Evolutionary conservation across 2,329 filamentous ascomycete species (phyloP).

Genomic region (Phaeomoniella chlamydospora): DNA sequence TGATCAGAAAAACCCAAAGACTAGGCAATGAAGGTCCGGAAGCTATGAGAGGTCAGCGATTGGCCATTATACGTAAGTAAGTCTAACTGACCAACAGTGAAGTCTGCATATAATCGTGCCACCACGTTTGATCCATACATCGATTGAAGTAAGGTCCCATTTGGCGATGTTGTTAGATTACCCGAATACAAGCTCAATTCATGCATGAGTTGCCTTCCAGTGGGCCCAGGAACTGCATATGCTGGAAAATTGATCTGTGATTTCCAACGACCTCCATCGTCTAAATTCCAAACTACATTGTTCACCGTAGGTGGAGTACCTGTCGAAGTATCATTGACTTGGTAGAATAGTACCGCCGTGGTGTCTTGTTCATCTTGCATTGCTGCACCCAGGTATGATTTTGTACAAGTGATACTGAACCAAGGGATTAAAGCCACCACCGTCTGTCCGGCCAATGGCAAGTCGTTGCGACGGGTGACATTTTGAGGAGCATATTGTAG

Average conservation of each 20-base stretch:
- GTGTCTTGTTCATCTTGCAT: slow-evolving; percentile 41
- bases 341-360: slow-evolving; percentile 43
- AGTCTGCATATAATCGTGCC: slow-evolving; percentile 30
- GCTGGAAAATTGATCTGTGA: slow-evolving; percentile 59
- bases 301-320: slow-evolving; percentile 50
- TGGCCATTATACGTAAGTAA: slow-evolving; percentile 12
- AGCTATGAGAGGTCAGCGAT: slow-evolving; percentile 19
- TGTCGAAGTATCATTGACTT: slow-evolving; percentile 27
- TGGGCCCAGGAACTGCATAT: slow-evolving; percentile 60
- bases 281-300: slow-evolving; percentile 54
- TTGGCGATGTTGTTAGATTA: slow-evolving; percentile 38
- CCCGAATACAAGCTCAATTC: slow-evolving; percentile 66
- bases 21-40: slow-evolving; percentile 41
- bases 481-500: slow-evolving; percentile 57
- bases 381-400: slow-evolving; percentile 51
- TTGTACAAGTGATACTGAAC: slow-evolving; percentile 60
- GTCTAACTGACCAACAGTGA: slow-evolving; percentile 29
- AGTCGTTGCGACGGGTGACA: slow-evolving; percentile 56
- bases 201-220: slow-evolving; percentile 54
- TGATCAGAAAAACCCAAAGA: slow-evolving; percentile 65
- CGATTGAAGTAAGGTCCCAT: slow-evolving; percentile 16
- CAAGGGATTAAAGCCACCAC: slow-evolving; percentile 77
- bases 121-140: slow-evolving; percentile 25
- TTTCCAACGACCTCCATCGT: slow-evolving; percentile 60
- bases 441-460: slow-evolving; percentile 53